Evolutionary conservation across 345 rosid genomes (phyloP).

Genomic region (Raphanus raphanistrum): DNA sequence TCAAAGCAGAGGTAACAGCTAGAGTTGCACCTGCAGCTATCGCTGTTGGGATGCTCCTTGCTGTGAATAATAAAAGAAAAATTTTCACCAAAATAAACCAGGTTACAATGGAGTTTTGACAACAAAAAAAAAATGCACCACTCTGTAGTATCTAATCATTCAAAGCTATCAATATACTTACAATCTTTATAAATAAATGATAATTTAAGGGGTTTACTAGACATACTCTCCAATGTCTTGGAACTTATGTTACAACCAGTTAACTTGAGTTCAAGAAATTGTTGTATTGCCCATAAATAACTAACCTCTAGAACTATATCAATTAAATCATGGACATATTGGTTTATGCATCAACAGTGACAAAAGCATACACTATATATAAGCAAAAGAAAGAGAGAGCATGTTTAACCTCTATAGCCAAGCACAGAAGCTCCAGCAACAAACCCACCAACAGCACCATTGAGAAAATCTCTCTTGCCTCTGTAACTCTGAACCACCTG

Average conservation of each 20-base stretch:
- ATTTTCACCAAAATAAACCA: background rate
- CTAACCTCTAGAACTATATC: too few relatives aligned
- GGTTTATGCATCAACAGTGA: background rate
- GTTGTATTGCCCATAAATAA: too few relatives aligned
- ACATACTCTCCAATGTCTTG: too few relatives aligned
- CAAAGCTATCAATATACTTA: background rate
- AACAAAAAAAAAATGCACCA: background rate
- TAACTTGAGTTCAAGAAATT: too few relatives aligned
- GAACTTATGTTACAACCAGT: too few relatives aligned
- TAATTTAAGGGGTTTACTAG: too few relatives aligned
- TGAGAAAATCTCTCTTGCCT: constrained; percentile 74
- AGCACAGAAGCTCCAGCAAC: constrained; percentile 81
- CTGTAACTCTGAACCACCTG: constrained; percentile 66
- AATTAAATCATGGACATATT: background rate
- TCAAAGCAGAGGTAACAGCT: constrained; percentile 70
- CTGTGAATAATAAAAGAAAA: constrained; percentile 37
- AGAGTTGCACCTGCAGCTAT: constrained; percentile 80
- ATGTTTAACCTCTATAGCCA: constrained; percentile 61
- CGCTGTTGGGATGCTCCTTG: constrained; percentile 69
- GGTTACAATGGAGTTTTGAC: background rate
- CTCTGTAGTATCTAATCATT: background rate
- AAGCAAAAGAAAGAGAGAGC: background rate
- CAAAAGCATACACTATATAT: too few relatives aligned
- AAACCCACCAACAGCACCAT: constrained; percentile 88
- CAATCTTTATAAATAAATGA: background rate